Conservation (phyloP, 2,329 filamentous ascomycete species). For the Rhynchosporium agropyri region DNA sequence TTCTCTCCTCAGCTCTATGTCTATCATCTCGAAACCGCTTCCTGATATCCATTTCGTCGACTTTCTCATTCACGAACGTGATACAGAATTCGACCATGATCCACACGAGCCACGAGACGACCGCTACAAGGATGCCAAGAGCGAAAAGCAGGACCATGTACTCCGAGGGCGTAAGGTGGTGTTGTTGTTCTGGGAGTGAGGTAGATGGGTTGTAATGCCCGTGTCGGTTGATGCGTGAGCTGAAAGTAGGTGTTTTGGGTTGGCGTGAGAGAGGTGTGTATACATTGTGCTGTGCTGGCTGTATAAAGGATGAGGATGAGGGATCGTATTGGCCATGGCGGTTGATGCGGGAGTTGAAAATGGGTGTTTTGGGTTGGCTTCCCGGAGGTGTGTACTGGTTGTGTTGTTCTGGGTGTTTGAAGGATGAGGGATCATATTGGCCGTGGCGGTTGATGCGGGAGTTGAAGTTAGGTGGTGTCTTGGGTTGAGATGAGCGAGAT, state of each 20-base stretch:
- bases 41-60: conserved; percentile 20
- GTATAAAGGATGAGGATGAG: background rate
- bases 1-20: conserved; percentile 6
- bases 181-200: conserved; percentile 4
- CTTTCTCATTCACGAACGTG: conserved; percentile 17
- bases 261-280: background rate
- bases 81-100: conserved; percentile 22
- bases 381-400: background rate
- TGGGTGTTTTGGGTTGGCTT: background rate
- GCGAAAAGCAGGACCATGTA: conserved; percentile 20
- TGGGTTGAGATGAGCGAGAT: background rate
- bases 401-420: too few relatives aligned
- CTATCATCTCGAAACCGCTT: conserved; percentile 4
- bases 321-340: background rate
- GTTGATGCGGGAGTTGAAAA: conserved; percentile 3
- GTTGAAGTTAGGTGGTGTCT: background rate
- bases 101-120: conserved; percentile 26
- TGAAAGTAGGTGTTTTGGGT: conserved; percentile 13
- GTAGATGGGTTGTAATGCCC: conserved; percentile 1
- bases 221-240: conserved; percentile 15
- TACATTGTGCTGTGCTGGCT: too few relatives aligned
- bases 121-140: conserved; percentile 19
- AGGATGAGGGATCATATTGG: background rate
- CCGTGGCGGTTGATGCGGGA: conserved; percentile 1
- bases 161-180: conserved; percentile 25